Percentiles rank a stretch among this genome's conserved stretches.
Conservation (phyloP, 306 rosid genomes). For the Rubus idaeus region DNA sequence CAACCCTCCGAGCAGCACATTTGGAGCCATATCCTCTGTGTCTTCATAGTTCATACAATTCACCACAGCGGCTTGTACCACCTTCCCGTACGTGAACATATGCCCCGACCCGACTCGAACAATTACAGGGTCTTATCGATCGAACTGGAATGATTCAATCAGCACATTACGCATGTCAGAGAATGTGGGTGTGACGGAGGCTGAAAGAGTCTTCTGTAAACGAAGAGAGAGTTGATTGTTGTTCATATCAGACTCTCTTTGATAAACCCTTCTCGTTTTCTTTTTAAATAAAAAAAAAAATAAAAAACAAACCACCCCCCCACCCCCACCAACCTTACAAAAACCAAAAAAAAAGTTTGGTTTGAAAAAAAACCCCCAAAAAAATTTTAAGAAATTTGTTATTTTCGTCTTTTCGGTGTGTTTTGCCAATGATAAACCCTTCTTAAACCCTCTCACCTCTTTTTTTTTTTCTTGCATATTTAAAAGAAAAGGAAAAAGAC, state of each 20-base stretch:
- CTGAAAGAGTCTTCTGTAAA: neutral
- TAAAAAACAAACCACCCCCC: too few relatives aligned
- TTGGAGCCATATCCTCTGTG: conserved; percentile 43
- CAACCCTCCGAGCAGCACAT: conserved; percentile 50
- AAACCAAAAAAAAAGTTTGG: too few relatives aligned
- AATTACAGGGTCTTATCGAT: conserved; percentile 35
- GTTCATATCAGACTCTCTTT: neutral
- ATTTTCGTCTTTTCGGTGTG: too few relatives aligned
- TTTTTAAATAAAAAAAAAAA: too few relatives aligned
- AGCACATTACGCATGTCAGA: conserved; percentile 44
- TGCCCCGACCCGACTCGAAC: conserved; percentile 39
- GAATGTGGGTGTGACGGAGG: conserved; percentile 44
- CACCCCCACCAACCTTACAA: too few relatives aligned
- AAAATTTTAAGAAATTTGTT: too few relatives aligned
- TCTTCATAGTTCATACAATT: conserved; percentile 39
- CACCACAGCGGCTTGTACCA: conserved; percentile 56
- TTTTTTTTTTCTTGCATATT: too few relatives aligned
- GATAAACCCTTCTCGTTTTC: neutral
- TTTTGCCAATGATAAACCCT: neutral
- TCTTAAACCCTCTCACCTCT: neutral
- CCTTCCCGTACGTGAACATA: conserved; percentile 49
- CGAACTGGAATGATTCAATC: conserved; percentile 35
- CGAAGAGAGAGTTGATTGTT: conserved; percentile 25
- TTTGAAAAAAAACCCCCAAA: too few relatives aligned
- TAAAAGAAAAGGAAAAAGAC: too few relatives aligned